Evolutionary conservation across 2,329 filamentous ascomycete genomes (phyloP).

Genomic region (Stenocarpella maydis): DNA sequence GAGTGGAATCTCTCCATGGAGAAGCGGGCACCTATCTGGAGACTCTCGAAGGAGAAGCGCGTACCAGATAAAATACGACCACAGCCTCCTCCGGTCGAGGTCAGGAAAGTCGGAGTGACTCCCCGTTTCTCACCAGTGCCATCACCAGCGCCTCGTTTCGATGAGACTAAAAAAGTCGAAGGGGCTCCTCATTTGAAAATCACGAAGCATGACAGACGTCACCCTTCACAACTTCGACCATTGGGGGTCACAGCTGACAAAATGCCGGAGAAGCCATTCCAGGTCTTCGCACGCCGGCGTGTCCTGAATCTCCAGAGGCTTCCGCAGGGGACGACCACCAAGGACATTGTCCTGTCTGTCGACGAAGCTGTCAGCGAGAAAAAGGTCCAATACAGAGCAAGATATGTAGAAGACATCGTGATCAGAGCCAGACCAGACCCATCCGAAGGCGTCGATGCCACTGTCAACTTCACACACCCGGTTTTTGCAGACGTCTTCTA

Average conservation of each 20-base stretch:
- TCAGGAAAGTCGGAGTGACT: background rate
- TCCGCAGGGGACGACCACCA: background rate
- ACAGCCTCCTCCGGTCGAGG: background rate
- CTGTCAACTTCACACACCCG: background rate
- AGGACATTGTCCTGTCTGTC: conserved; percentile 9
- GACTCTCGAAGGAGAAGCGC: background rate
- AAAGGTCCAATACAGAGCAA: background rate
- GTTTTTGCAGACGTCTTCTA: background rate
- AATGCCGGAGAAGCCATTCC: background rate
- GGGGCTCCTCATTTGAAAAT: background rate
- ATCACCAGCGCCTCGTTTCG: too few species aligned
- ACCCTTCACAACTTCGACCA: too few species aligned
- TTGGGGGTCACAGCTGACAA: background rate
- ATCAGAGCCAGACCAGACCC: background rate
- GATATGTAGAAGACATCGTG: background rate
- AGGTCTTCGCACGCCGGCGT: background rate
- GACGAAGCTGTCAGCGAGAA: background rate
- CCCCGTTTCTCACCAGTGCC: too few species aligned
- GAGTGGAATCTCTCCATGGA: too few species aligned
- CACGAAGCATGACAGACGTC: background rate
- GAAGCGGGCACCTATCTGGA: too few species aligned
- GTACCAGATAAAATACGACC: background rate
- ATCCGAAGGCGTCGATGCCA: background rate
- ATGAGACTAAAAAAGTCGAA: background rate
- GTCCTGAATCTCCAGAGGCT: background rate